Evolutionary conservation across 306 rosid species (phyloP), one percentile per base, ranked within the genome.

Genomic region (Inga leiocalycina): DNA sequence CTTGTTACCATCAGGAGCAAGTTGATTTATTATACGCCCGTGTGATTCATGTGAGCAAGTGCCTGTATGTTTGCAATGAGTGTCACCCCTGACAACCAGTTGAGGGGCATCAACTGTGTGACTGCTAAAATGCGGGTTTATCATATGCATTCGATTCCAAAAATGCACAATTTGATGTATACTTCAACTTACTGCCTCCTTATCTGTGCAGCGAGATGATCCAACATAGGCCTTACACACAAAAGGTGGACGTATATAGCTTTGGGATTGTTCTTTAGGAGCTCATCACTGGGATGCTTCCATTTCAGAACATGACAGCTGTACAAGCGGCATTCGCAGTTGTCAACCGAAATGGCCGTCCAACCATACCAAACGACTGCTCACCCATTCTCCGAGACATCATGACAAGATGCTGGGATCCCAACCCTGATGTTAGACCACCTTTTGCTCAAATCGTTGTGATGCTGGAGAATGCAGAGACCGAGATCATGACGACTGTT

Each of bases 241-340:
- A 92, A 80, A 96, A 92, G 71, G 99, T 96, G 84, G 99, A 96
- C 77, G 93, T 96, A 57, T 96, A 96, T 74, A 96, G 99, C 90
- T 96, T 93, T 71, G 98, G 99, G 57, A 96, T 96, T 43, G 98
- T 96, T 72, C 98, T 96, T 24, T 96, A 98, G 99, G 99, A 96
- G 70, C 98, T 96, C 48, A 93, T 96, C 14, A 93, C 99, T 1
- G 99, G 99, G 57, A 89, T 93, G 97, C 98, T 96, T 76, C 99
- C 98, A 0, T 96, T 96, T 86, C 97, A 91, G 89, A 96, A 96
- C 89, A 96, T 96, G 99, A 96, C 99, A 32, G 98, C 99, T 1
- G 99, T 96, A 70, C 99, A 96, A 88, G 99, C 99, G 27, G 99
- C 99, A 14, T 96, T 96, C 90, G 99, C 99, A 30, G 99, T 96